Evolutionary conservation across 768 basidiomycete genomes (phyloP), one percentile per base, ranked within the genome.

Genomic region (Lyophyllum shimeji): DNA sequence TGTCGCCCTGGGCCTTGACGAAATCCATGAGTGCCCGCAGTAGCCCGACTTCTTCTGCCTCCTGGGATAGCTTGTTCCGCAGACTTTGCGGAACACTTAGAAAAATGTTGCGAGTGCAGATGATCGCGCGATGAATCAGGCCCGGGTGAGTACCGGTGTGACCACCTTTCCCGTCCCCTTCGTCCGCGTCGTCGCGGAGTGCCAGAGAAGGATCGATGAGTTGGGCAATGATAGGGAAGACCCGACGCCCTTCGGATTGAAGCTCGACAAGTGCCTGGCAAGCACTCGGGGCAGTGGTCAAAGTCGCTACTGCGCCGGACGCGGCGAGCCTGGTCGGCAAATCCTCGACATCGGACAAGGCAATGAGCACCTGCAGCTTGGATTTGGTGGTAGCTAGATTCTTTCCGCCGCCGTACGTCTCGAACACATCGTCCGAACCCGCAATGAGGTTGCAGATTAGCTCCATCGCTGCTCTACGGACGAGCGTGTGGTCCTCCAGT

Each of bases 391-490:
- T 25, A 12, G 31, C 56, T 29, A 68, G 61, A 6, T 71, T 65
- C 18, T 70, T 71, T 29, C 58, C 71, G 23, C 83, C 84, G 9
- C 82, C 83, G 66, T 90, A 96, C 60, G 81, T 80, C 58, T 84
- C 81, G 67, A 93, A 96, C 5, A 88, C 83, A 4, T 77, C 76
- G 44, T 94, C 90, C 15, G 87, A 86, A 7, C 88, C 89, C 1
- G 78, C 82, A 37, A 95, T 80, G 13, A 99, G 80, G 72, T 99
- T 99, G 78, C 95, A 98, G 3, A 94, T 74, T 25, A 98, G 81
- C 72, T 99, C 94, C 52, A 86, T 87, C 1, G 95, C 86, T 1
- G 97, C 96, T 56, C 97, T 79, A 15, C 93, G 83, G 52, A 97
- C 77, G 55, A 98, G 77, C 0, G 69, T 71, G 68, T 96, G 90